Base-by-base conservation (phyloP, 23 red algal genomes). In the Gracilaria caudata region DNA sequence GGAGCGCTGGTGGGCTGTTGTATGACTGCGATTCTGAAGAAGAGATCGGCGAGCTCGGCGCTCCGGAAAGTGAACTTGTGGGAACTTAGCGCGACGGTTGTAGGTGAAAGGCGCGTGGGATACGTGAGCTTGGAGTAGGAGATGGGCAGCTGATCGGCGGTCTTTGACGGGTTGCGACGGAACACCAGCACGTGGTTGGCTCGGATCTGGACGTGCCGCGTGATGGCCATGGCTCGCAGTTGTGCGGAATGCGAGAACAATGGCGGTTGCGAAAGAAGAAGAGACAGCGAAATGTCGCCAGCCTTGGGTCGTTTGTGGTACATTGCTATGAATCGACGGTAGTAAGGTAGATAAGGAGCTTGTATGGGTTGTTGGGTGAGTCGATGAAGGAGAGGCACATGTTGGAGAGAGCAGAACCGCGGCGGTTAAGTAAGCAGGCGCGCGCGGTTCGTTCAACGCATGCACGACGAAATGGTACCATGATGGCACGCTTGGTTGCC, bases 271-370 rank as follows among this genome's bases (percentile, higher is more conserved):
- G 60, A 65, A 23, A 65, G 60, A 4, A 65, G 60, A 28, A 65
- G 32, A 6, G 26, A 32, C 14, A 65, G 32, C 25, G 60, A 65
- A 30, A 35, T 32, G 26, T 28, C 25, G 32, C 26, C 60, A 19
- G 60, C 26, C 23, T 65, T 65, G 60, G 60, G 60, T 2, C 60
- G 60, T 34, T 65, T 65, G 49, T 53, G 49, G 29, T 65, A 65
- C 60, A 65, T 65, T 65, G 23, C 12, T 1, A 19, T 65, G 9
- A 35, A 32, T 14, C 1, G 24, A 65, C 23, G 23, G 60, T 2
- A 65, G 24, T 30, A 12, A 23, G 29, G 25, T 11, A 30, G 12
- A 9, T 2, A 8, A 32, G 19, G 14, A 13, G 13, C 7, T 16
- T 17, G 8, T 53, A 16, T 45, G 4, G 41, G 41, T 7, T 17